Evolutionary conservation across 805 yeast species (phyloP), one percentile per base, ranked within the genome.

Genomic region (Yarrowia divulgata): DNA sequence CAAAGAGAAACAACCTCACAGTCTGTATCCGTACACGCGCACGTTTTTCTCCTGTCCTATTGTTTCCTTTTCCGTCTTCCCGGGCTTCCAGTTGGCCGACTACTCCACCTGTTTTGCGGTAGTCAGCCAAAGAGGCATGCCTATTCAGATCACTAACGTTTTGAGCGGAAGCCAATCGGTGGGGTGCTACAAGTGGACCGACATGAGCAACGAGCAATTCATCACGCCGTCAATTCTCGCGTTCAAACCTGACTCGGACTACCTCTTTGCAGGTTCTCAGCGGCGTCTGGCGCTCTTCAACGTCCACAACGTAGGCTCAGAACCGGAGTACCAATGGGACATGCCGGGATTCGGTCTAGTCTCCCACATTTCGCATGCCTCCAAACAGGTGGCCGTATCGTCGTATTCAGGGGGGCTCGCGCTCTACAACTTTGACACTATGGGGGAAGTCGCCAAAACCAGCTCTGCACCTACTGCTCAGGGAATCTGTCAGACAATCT

Each of bases 401-500:
- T 35, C 67, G 19, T 39, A n/a, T 34, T 39, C 52, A 8, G 54
- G 62, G n/a, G 46, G 50, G 10, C 39, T 45, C 13, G 37, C 57
- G 1, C 39, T 54, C 10, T 67, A 29, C 57, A 32, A 57, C 39
- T 45, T 12, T 29, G 49, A 37, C 55, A 23, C 57, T 19, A 67
- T 39, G 62, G 39, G 23, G 7, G 66, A 46, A 6, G 46, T 57
- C 0, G 55, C 68, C 45, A 18, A 32, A 39, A 50, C 58, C 57
- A 43, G 23, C 34, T 37, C 46, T 32, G 68, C 67, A 55, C 68
- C 71, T 40, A 23, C 49, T 18, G 68, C 68, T 16, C 62, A 67
- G 23, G 77, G 75, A 2, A 67, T 73, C 9, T 68, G 69, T 29
- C 76, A 74, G 64, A 19, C 74, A 8, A 8, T 73, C 1, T 73